These are phyloP conservation scores for Thymus quinquecostatus DNA, from an alignment of 257 asterid genomes.

Conservation along the genomic window DNA sequence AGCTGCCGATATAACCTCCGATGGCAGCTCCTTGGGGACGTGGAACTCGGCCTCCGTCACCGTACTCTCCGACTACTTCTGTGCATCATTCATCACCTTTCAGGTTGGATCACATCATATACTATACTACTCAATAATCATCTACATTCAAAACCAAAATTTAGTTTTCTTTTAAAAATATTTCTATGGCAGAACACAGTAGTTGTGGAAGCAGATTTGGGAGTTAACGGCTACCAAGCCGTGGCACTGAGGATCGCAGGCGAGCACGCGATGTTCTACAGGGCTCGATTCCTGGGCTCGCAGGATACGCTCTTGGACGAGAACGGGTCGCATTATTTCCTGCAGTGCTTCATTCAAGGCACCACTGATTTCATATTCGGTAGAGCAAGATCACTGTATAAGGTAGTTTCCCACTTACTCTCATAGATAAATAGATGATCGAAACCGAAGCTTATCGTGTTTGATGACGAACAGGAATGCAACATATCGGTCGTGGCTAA, in stretches of 20 bases:
- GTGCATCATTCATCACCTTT: slow-evolving; percentile 74
- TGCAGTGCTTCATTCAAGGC: slow-evolving; percentile 69
- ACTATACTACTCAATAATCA: too few species aligned
- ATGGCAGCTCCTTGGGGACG: slow-evolving; percentile 62
- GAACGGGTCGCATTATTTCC: slow-evolving; percentile 61
- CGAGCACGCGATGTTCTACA: slow-evolving; percentile 69
- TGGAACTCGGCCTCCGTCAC: slow-evolving; percentile 66
- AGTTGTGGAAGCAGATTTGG: slow-evolving; percentile 35
- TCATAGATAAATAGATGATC: too few species aligned
- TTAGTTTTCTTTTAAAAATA: neutral
- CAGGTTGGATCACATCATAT: slow-evolving; percentile 40
- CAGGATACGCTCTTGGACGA: slow-evolving; percentile 84
- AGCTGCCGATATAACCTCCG: slow-evolving; percentile 54
- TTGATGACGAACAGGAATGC: slow-evolving; percentile 49
- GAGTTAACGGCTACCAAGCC: slow-evolving; percentile 58
- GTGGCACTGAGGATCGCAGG: slow-evolving; percentile 74
- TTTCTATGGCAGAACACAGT: slow-evolving; percentile 58
- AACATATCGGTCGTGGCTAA: slow-evolving; percentile 46
- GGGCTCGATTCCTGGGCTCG: slow-evolving; percentile 66
- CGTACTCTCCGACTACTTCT: slow-evolving; percentile 71
- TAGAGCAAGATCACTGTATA: slow-evolving; percentile 66
- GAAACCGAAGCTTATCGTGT: too few species aligned
- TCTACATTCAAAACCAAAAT: too few species aligned
- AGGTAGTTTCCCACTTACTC: slow-evolving; percentile 29
- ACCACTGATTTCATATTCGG: slow-evolving; percentile 82